Percentiles rank a stretch among this genome's conserved stretches.
Conservation (phyloP, 2,329 filamentous ascomycete genomes). For the Periconia sp. region DNA sequence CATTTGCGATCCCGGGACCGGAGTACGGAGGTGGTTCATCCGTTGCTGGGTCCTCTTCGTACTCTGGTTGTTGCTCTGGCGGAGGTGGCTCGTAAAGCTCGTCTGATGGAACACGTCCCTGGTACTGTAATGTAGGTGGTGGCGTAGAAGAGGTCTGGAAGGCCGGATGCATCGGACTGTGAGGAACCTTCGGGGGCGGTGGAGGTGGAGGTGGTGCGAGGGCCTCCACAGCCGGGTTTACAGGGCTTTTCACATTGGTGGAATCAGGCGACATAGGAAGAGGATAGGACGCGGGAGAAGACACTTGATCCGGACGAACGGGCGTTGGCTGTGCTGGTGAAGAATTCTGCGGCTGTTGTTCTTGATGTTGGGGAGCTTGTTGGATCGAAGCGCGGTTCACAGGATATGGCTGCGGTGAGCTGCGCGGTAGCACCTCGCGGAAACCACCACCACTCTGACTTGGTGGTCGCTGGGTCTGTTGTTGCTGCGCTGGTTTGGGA, state of each 20-base stretch:
- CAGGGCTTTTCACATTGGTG: constrained; percentile 22
- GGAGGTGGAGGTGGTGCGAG: constrained; percentile 29
- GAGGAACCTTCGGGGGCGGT: constrained; percentile 29
- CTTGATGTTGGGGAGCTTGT: constrained; percentile 8
- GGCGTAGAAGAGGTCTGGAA: constrained; percentile 14
- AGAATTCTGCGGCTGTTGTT: constrained; percentile 19
- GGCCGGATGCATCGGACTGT: constrained; percentile 25
- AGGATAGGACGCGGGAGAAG: constrained; percentile 30
- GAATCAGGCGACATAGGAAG: constrained; percentile 32
- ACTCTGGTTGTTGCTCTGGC: constrained; percentile 14
- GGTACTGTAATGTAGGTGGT: constrained; percentile 12
- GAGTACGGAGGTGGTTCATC: constrained; percentile 45
- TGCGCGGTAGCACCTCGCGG: constrained; percentile 41
- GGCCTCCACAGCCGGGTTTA: constrained; percentile 24
- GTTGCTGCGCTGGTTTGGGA: constrained; percentile 16
- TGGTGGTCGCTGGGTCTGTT: constrained; percentile 8
- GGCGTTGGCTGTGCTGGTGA: constrained; percentile 29
- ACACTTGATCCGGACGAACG: constrained; percentile 22
- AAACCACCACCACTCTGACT: constrained; percentile 32
- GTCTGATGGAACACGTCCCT: neutral
- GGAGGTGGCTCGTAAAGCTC: constrained; percentile 13
- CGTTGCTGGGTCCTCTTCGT: constrained; percentile 25
- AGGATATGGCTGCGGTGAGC: constrained; percentile 34
- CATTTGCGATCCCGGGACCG: constrained; percentile 34
- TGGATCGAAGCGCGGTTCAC: constrained; percentile 18